phyloP scores from a whole-genome alignment of 1,284 basidiomycete genomes.

The Moniliella sp. region DNA sequence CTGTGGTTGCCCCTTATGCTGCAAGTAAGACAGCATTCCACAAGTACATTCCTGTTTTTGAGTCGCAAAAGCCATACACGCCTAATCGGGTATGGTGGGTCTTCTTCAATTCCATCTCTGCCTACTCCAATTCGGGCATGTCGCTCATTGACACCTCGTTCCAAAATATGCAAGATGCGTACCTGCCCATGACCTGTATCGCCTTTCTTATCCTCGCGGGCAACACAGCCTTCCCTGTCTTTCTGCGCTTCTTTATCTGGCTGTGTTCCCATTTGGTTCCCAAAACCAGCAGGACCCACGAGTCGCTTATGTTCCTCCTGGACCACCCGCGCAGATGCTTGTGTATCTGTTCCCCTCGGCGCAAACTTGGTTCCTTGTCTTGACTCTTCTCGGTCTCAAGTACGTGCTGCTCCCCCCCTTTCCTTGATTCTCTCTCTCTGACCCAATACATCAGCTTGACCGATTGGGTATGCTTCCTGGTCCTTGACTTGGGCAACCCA shows the following conservation, averaged over 20 bases:
- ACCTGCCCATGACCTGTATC: slow-evolving; percentile 49
- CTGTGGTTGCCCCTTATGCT: slow-evolving; percentile 25
- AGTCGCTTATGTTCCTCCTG: slow-evolving; percentile 71
- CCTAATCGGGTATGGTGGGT: slow-evolving; percentile 29
- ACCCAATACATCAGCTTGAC: too few relatives aligned
- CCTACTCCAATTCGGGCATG: slow-evolving; percentile 65
- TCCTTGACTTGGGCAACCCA: slow-evolving; percentile 64
- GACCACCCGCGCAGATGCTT: slow-evolving; percentile 88
- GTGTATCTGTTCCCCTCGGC: slow-evolving; percentile 77
- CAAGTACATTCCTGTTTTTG: slow-evolving; percentile 14
- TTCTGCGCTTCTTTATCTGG: slow-evolving; percentile 42
- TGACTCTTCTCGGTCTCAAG: slow-evolving; percentile 48
- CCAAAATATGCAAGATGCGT: slow-evolving; percentile 60
- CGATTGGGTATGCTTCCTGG: slow-evolving; percentile 70
- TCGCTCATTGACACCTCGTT: slow-evolving; percentile 73
- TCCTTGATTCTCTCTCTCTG: too few relatives aligned
- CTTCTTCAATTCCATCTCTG: neutral
- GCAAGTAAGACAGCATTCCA: slow-evolving; percentile 10
- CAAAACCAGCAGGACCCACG: slow-evolving; percentile 46
- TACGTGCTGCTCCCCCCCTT: too few relatives aligned
- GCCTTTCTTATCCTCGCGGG: slow-evolving; percentile 59
- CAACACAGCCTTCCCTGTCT: slow-evolving; percentile 50
- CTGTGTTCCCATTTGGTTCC: slow-evolving; percentile 46
- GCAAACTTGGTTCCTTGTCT: slow-evolving; percentile 76
- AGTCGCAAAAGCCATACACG: slow-evolving; percentile 16